Base-by-base conservation (phyloP, 2,329 filamentous ascomycete species). In the Rutstroemia sp. region DNA sequence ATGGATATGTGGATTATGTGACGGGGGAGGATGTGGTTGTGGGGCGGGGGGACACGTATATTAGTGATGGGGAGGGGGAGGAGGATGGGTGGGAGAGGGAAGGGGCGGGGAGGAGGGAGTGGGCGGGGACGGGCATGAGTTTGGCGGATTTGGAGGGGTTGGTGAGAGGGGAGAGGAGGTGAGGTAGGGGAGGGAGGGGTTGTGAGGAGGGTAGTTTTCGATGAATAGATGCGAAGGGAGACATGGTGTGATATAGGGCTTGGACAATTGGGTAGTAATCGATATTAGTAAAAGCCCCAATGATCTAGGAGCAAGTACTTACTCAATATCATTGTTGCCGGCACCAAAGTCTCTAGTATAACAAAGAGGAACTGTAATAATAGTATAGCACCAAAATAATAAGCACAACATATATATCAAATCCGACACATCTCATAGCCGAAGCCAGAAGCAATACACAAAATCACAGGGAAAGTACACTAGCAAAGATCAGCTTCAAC, bases 1-100 rank as follows among this genome's bases (percentile, higher is more conserved):
- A 80, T 75, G 87, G 87, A 0, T 79, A 79, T 65, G 71, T 85
- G 27, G 76, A 87, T 68, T 76, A 74, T 52, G 49, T 67, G 4
- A 80, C 75, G 1, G 76, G 79, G 49, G 67, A 73, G 60, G 78
- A 83, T 66, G 64, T 81, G 5, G 73, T 77, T 0, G 78, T 80
- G 2, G 9, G 2, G 9, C 68, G 74, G 50, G 74, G 78, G 49
- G 76, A 82, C 65, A 73, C 77, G 62, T 77, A 74, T 82, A 74
- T 82, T 64, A 73, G 71, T 10, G 76, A 81, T 63, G 72, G 76
- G 47, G 77, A 77, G 30, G 49, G 34, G 2, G 25, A 47, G 6
- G 9, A 14, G 18, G 62, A 61, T 41, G 18, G 14, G 38, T 41
- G 42, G 37, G 45, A 54, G 45, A 27, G 9, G 2, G 18, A 21